These are phyloP conservation scores for Spencermartinsiella ligniputridi DNA, from an alignment of 1,139 yeast species.

Conservation along the genomic window DNA sequence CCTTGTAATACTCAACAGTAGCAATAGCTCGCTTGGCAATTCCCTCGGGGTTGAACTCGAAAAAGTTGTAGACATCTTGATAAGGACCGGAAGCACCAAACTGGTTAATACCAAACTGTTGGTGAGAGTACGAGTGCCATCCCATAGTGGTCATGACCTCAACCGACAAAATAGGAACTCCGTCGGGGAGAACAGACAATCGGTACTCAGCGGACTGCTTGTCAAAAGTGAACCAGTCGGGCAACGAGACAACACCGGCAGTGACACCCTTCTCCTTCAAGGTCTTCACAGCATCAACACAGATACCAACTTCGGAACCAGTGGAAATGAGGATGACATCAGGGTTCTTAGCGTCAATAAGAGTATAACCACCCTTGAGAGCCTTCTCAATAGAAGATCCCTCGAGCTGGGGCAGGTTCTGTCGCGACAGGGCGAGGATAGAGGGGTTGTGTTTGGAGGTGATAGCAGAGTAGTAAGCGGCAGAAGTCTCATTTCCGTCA, in stretches of 20 bases:
- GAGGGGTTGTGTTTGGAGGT: constrained; percentile 75
- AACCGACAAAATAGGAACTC: constrained; percentile 87
- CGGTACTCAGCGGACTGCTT: constrained; percentile 73
- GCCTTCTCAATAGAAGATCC: constrained; percentile 94
- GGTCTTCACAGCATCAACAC: constrained; percentile 75
- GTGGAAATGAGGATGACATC: constrained; percentile 82
- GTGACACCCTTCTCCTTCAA: constrained; percentile 63
- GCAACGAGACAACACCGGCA: constrained; percentile 84
- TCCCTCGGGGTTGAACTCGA: constrained; percentile 92
- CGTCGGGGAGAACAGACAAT: constrained; percentile 88
- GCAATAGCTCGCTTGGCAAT: constrained; percentile 80
- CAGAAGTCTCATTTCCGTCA: constrained; percentile 98
- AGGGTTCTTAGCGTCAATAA: constrained; percentile 55
- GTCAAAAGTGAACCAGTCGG: constrained; percentile 91
- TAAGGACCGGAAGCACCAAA: constrained; percentile 98
- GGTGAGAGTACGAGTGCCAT: constrained; percentile 95
- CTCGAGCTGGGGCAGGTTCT: constrained; percentile 93
- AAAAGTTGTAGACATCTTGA: constrained; percentile 72
- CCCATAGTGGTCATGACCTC: constrained; percentile 93
- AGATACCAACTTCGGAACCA: constrained; percentile 91
- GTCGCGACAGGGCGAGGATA: constrained; percentile 91
- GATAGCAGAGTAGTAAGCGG: constrained; percentile 84
- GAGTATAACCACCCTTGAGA: constrained; percentile 88
- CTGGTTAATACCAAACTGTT: constrained; percentile 91
- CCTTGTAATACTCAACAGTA: constrained; percentile 82